Percentiles rank a stretch among this genome's conserved stretches.
Conservation (phyloP, 2,329 filamentous ascomycete species). For the Sporothrix luriei region DNA sequence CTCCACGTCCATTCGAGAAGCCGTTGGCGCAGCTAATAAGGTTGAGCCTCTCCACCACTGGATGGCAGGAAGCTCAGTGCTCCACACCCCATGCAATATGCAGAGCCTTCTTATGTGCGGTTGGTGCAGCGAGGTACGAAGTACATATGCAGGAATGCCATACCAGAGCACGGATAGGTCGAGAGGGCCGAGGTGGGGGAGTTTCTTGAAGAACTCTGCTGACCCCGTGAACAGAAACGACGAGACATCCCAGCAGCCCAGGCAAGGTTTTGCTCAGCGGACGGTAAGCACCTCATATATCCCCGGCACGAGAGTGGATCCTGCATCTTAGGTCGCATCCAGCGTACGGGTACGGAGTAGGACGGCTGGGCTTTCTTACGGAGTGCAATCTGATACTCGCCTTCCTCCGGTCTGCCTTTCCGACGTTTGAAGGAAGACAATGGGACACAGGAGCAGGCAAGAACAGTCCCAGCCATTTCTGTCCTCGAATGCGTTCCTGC, state of each 20-base stretch:
- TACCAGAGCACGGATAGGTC: background rate
- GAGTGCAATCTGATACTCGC: background rate
- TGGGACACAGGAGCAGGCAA: background rate
- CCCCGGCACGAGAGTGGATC: constrained; percentile 10
- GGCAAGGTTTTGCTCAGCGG: background rate
- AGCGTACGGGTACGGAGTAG: constrained; percentile 1
- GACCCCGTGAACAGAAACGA: constrained; percentile 25
- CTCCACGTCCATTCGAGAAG: constrained; percentile 1
- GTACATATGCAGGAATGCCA: constrained; percentile 15
- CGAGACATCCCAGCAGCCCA: constrained; percentile 7
- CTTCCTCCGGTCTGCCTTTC: background rate
- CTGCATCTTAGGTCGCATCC: constrained; percentile 21
- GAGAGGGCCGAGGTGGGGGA: background rate
- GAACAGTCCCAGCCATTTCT: background rate
- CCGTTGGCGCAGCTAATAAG: background rate
- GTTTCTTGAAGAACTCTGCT: constrained; percentile 27
- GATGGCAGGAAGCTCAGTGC: constrained; percentile 15
- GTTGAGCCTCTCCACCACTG: background rate
- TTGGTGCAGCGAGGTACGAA: background rate
- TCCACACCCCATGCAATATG: constrained; percentile 19
- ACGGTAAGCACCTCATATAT: constrained; percentile 2
- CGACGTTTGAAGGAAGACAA: background rate
- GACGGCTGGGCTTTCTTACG: background rate
- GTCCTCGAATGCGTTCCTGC: background rate
- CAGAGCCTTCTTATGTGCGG: constrained; percentile 26